Base-by-base conservation (phyloP, 2,329 filamentous ascomycete genomes). In the Arthroderma sp. region DNA sequence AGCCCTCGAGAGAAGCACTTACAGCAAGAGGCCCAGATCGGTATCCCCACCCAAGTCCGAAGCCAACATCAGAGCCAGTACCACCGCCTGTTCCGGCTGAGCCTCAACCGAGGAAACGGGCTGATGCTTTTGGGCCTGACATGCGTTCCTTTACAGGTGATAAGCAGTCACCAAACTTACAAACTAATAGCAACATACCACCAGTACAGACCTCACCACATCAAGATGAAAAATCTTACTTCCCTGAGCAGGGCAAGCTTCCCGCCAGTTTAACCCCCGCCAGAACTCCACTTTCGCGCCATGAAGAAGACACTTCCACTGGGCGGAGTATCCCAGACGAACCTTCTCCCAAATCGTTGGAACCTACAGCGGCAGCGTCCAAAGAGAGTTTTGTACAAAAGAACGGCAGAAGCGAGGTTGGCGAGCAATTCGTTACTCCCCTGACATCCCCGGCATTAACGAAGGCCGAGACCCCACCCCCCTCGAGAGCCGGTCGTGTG, bases 341-440 rank as follows among this genome's bases (percentile, higher is more conserved):
- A 10, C 9, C 2, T 40, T 27, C 31, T 11, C 33, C 36, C 22
- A 34, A n/a, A 29, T 7, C 34, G n/a, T 36, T 43, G 10, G 36
- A 34, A 9, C 42, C 30, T 27, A 42, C 43, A 4, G 27, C 39
- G 7, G 39, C 22, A 9, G 38, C 38, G 9, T 45, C 48, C 27
- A 46, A 46, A 27, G 52, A 52, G 29, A 59, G 55, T 45, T 42
- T 60, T 43, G 58, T 52, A 1, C 57, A 57, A 29, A 56, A 53
- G 38, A 57, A 58, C 29, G 48, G 57, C 6, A 48, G 57, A 11
- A 57, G 58, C 46, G 60, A 61, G 38, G 48, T 42, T 34, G 54
- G 48, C 29, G 57, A 59, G 27, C 57, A 53, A 39, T 55, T 62
- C 31, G 60, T 64, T 11, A 58, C 61, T 29, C 60, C 64, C 10